phyloP scores from a whole-genome alignment of 257 asterid species.

The Eustoma russellianum region DNA sequence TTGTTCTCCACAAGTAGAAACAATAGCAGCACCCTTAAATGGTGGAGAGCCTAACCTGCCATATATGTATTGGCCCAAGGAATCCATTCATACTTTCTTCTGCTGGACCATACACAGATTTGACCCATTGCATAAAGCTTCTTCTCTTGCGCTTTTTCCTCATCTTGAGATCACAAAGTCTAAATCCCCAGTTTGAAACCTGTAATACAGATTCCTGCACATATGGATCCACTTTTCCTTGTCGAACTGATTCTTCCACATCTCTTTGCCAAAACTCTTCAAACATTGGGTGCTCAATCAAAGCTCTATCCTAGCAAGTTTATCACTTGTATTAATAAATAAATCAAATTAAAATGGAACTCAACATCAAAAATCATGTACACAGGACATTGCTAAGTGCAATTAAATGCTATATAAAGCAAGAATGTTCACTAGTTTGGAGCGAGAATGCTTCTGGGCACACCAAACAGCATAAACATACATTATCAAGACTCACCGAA shows the following conservation, averaged over 20 bases:
- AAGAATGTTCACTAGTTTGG: not conserved
- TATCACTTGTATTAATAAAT: conserved; percentile 15
- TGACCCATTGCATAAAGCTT: conserved; percentile 59
- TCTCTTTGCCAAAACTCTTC: conserved; percentile 77
- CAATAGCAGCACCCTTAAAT: no score
- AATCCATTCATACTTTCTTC: conserved; percentile 55
- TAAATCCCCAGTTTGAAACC: conserved; percentile 91
- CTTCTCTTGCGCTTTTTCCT: conserved; percentile 38
- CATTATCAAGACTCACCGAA: not conserved
- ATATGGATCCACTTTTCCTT: conserved; percentile 55
- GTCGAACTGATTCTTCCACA: conserved; percentile 86
- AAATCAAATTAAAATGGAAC: conserved; percentile 9
- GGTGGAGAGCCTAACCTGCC: conserved; percentile 64
- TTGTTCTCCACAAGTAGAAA: no score
- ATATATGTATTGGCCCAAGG: conserved; percentile 80
- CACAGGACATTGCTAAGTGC: not conserved
- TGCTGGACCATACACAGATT: conserved; percentile 48
- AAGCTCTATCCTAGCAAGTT: conserved; percentile 59
- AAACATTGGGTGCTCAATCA: conserved; percentile 43
- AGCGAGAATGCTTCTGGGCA: not conserved
- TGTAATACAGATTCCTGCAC: conserved; percentile 78
- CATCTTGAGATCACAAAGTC: conserved; percentile 60
- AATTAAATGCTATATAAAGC: not conserved
- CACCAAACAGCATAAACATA: not conserved
- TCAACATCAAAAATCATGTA: not conserved